Percentiles rank a stretch among this genome's conserved stretches.
These are phyloP conservation scores for Jamesozyma gamospora DNA, from an alignment of 805 yeast species.

Conservation along the genomic window DNA sequence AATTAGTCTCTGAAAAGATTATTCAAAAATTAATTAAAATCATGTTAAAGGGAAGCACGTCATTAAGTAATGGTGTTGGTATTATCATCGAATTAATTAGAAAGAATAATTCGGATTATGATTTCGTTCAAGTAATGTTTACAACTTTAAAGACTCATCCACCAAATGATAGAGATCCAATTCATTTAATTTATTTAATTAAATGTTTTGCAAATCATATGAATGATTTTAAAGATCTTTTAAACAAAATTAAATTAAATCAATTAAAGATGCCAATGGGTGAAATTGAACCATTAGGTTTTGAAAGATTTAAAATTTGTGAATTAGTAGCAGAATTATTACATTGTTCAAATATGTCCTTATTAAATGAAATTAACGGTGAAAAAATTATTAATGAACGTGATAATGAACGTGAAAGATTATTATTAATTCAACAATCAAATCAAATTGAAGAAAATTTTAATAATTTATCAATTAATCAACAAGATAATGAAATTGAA, in stretches of 20 bases:
- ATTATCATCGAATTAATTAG: constrained; percentile 88
- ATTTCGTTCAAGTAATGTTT: constrained; percentile 72
- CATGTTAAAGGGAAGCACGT: constrained; percentile 77
- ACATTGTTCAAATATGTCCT: constrained; percentile 94
- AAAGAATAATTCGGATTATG: constrained; percentile 92
- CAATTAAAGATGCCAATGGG: constrained; percentile 35
- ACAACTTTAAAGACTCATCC: constrained; percentile 81
- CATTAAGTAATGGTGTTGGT: constrained; percentile 87
- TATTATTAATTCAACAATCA: constrained; percentile 3
- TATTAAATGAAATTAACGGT: constrained; percentile 69
- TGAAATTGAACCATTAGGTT: constrained; percentile 71
- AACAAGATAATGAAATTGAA: not conserved
- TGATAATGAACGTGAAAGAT: constrained; percentile 46
- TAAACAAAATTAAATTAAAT: constrained; percentile 31
- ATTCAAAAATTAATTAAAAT: constrained; percentile 57
- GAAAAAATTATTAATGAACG: constrained; percentile 58
- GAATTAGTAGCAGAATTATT: constrained; percentile 87
- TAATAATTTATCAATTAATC: too few relatives aligned
- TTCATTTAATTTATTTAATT: constrained; percentile 78
- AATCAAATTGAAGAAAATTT: too few relatives aligned
- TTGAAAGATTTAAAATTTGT: constrained; percentile 83
- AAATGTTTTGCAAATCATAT: constrained; percentile 65
- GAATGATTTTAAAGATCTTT: constrained; percentile 54
- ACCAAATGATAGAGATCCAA: constrained; percentile 85
- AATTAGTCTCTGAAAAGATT: constrained; percentile 67